These are phyloP conservation scores for Sphagnum magellanicum DNA, from an alignment of 228 moss, liverwort and hornwort species.

Conservation along the genomic window DNA sequence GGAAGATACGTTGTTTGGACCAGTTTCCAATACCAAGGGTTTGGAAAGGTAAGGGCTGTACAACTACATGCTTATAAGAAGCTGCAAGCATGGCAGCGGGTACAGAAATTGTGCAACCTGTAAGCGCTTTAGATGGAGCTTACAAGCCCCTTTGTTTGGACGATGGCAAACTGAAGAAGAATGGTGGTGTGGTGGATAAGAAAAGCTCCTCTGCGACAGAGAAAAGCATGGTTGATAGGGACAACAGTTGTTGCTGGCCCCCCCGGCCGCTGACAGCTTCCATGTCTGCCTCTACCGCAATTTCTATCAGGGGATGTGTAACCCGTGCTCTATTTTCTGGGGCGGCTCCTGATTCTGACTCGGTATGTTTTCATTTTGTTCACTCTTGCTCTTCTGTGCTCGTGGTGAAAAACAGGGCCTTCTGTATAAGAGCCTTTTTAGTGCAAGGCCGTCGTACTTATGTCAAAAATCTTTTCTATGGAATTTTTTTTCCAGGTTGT, in stretches of 20 bases:
- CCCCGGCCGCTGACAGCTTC: conserved; percentile 19
- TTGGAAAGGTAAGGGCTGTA: too few relatives aligned
- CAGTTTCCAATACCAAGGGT: too few relatives aligned
- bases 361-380: conserved; percentile 16
- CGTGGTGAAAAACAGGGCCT: too few relatives aligned
- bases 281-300: conserved; percentile 1
- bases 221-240: conserved; percentile 31
- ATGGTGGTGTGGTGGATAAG: conserved; percentile 65
- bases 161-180: conserved; percentile 69
- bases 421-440: too few relatives aligned
- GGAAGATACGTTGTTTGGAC: too few relatives aligned
- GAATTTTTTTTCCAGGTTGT: conserved; percentile 18
- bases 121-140: conserved; percentile 91
- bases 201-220: conserved; percentile 18
- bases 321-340: conserved; percentile 22
- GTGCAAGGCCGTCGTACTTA: too few relatives aligned
- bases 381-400: too few relatives aligned
- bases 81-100: conserved; percentile 81
- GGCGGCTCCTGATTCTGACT: conserved; percentile 9
- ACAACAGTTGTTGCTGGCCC: conserved; percentile 10
- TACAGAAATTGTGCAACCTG: conserved; percentile 96
- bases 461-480: too few relatives aligned
- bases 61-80: conserved; percentile 78
- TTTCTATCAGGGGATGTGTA: conserved; percentile 20
- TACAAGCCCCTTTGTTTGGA: conserved; percentile 59